Evolutionary conservation across 129 eudicot genomes (phyloP).

Genomic region (Flaveria brownii): DNA sequence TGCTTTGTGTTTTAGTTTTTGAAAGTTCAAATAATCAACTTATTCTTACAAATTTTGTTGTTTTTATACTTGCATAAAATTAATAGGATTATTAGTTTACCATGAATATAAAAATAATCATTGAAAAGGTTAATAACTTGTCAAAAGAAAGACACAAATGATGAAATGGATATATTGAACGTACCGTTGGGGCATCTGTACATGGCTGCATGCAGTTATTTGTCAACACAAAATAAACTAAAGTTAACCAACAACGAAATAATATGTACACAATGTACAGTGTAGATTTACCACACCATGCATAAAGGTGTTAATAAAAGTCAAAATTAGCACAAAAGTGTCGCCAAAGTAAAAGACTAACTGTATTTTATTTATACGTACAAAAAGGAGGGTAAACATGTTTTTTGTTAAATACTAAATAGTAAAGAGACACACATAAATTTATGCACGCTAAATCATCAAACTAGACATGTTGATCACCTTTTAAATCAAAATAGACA

Average conservation of each 20-base stretch:
- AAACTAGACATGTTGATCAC: too few species aligned
- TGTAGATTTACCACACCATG: background rate
- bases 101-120: background rate
- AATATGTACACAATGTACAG: background rate
- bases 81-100: background rate
- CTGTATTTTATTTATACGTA: too few species aligned
- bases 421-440: too few species aligned
- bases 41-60: background rate
- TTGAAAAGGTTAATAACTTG: background rate
- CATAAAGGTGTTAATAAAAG: background rate
- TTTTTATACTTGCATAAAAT: background rate
- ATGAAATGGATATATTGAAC: constrained; percentile 15
- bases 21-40: background rate
- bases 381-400: too few species aligned
- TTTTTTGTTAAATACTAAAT: too few species aligned
- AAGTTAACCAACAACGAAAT: background rate
- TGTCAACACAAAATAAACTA: constrained; percentile 17
- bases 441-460: too few species aligned
- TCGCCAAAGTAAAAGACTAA: too few species aligned
- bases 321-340: background rate
- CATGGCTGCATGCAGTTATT: constrained; percentile 50
- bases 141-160: background rate
- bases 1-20: background rate
- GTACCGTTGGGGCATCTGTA: constrained; percentile 81
- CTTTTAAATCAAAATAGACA: too few species aligned